Percentiles rank a stretch among this genome's conserved stretches.
Evolutionary conservation across 1,284 basidiomycete species (phyloP).

Genomic region (Rhodotorula sp.): DNA sequence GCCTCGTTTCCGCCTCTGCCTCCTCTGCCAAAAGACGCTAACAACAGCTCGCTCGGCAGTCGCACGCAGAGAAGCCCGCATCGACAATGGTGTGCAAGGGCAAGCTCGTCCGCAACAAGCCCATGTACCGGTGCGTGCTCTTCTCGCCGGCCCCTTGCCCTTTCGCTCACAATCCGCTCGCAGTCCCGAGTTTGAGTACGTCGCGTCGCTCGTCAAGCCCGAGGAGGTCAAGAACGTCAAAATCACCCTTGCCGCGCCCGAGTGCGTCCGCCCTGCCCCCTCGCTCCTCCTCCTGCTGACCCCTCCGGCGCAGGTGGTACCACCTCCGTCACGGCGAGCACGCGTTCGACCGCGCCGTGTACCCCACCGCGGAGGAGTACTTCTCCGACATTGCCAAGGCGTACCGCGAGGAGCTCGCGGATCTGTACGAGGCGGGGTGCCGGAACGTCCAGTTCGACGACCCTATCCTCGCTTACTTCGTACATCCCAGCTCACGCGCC

Average conservation of each 20-base stretch:
- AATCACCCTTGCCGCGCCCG: conserved; percentile 71
- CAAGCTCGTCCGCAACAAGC: conserved; percentile 64
- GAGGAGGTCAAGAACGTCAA: conserved; percentile 59
- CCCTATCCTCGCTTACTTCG: conserved; percentile 51
- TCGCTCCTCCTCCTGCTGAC: not conserved
- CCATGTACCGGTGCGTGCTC: conserved; percentile 58
- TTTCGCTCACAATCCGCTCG: not conserved
- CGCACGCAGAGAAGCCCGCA: conserved; percentile 48
- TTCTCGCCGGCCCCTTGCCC: conserved; percentile 20
- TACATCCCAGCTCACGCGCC: not conserved
- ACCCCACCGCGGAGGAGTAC: conserved; percentile 68
- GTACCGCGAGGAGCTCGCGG: conserved; percentile 69
- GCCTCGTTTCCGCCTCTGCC: not conserved
- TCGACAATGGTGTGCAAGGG: conserved; percentile 50
- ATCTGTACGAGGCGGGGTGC: conserved; percentile 71
- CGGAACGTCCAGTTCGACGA: conserved; percentile 73
- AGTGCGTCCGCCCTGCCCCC: conserved; percentile 39
- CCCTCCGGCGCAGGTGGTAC: conserved; percentile 60
- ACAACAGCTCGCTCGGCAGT: not conserved
- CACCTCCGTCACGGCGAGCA: conserved; percentile 58
- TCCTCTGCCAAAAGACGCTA: not conserved
- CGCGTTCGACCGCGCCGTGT: conserved; percentile 64
- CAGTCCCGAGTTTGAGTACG: conserved; percentile 47
- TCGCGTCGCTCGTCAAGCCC: conserved; percentile 47
- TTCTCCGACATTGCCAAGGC: conserved; percentile 70